Conservation (phyloP, 2,329 filamentous ascomycete genomes). For the Paraphaeosphaeria minitans region DNA sequence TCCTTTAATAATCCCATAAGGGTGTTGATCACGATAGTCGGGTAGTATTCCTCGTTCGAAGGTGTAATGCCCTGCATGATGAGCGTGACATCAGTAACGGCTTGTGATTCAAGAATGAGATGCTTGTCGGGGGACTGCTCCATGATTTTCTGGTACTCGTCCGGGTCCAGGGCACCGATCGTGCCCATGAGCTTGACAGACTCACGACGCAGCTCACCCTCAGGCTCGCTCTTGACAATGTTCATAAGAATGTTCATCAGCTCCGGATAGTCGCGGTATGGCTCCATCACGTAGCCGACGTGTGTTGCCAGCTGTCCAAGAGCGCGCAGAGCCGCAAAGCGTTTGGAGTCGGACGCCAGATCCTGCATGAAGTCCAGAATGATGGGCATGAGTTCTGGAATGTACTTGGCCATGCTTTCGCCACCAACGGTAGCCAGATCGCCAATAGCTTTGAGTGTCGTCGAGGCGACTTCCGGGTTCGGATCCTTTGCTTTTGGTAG, state of each 20-base stretch:
- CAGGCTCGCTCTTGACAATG: constrained; percentile 91
- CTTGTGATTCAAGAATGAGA: constrained; percentile 67
- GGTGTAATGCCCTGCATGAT: constrained; percentile 98
- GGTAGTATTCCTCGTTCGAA: constrained; percentile 97
- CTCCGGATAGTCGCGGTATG: constrained; percentile 93
- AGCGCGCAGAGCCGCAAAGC: constrained; percentile 88
- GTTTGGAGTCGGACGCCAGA: constrained; percentile 85
- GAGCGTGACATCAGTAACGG: constrained; percentile 87
- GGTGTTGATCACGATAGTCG: constrained; percentile 96
- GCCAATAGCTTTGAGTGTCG: constrained; percentile 92
- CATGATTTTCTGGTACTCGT: constrained; percentile 93
- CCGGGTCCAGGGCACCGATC: constrained; percentile 90
- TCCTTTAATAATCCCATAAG: constrained; percentile 91
- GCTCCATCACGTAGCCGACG: constrained; percentile 95
- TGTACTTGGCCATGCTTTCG: constrained; percentile 90
- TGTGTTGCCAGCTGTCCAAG: constrained; percentile 93
- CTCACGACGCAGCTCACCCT: constrained; percentile 83
- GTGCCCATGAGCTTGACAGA: constrained; percentile 98
- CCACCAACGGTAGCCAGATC: constrained; percentile 93
- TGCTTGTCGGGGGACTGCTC: constrained; percentile 86
- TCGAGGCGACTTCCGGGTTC: constrained; percentile 87
- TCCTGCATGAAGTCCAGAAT: constrained; percentile 95
- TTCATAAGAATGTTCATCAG: constrained; percentile 90
- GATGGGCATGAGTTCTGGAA: constrained; percentile 90
- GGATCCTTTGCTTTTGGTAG: constrained; percentile 87